Conservation (phyloP, 1,284 basidiomycete genomes). For the Trichosporon inkin region DNA sequence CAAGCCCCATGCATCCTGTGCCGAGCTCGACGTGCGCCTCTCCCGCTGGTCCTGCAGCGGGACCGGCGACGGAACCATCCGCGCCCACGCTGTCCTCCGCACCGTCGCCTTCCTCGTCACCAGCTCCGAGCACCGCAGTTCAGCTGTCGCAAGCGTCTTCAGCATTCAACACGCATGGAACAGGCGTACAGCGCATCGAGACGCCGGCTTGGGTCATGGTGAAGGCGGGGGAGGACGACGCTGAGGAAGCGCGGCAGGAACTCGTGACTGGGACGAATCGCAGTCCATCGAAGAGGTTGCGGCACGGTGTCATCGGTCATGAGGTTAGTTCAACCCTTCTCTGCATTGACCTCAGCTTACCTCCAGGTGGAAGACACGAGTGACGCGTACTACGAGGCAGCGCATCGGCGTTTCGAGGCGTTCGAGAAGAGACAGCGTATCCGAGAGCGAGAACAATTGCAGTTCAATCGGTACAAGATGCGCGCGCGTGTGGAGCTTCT, state of each 20-base stretch:
- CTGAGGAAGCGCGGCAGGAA: slow-evolving; percentile 43
- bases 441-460: slow-evolving; percentile 82
- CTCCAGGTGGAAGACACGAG: slow-evolving; percentile 64
- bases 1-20: slow-evolving; percentile 18
- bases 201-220: slow-evolving; percentile 42
- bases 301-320: slow-evolving; percentile 23
- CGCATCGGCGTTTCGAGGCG: slow-evolving; percentile 78
- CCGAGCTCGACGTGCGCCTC: not conserved
- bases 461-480: slow-evolving; percentile 85
- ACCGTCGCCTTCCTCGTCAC: not conserved
- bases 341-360: not conserved
- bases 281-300: slow-evolving; percentile 33
- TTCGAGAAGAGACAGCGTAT: slow-evolving; percentile 79
- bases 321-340: slow-evolving; percentile 18
- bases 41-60: too few species aligned
- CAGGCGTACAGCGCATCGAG: slow-evolving; percentile 39
- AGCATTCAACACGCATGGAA: not conserved
- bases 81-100: not conserved
- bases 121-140: not conserved
- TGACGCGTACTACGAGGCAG: slow-evolving; percentile 75
- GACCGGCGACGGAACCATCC: not conserved
- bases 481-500: slow-evolving; percentile 82
- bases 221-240: slow-evolving; percentile 40
- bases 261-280: slow-evolving; percentile 15
- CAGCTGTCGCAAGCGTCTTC: not conserved